phyloP scores from a whole-genome alignment of 768 basidiomycete genomes.

The Xerocomellus intermedius region DNA sequence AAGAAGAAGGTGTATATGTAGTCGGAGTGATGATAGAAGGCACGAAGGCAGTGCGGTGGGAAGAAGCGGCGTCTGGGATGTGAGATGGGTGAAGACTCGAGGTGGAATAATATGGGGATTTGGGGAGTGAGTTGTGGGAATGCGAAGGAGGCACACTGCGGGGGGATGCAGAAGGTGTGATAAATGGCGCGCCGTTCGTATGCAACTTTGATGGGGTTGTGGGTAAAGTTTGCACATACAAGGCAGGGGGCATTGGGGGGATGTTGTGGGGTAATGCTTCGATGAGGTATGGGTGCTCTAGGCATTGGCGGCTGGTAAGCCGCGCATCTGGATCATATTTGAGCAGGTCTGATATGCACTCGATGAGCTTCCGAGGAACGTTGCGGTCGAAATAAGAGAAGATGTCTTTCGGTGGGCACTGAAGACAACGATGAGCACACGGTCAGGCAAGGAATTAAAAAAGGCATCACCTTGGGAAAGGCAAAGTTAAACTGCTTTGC shows the following conservation, averaged over 20 bases:
- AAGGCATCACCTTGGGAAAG: slow-evolving; percentile 73
- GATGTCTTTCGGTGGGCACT: slow-evolving; percentile 68
- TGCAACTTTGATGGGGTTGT: slow-evolving; percentile 38
- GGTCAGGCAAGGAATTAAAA: background rate
- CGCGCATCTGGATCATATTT: slow-evolving; percentile 89
- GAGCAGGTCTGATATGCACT: slow-evolving; percentile 89
- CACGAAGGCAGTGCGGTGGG: slow-evolving; percentile 55
- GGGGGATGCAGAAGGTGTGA: slow-evolving; percentile 41
- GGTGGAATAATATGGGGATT: slow-evolving; percentile 38
- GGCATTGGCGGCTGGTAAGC: slow-evolving; percentile 81
- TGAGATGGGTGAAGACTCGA: slow-evolving; percentile 38
- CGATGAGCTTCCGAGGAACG: slow-evolving; percentile 77
- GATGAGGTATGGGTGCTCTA: slow-evolving; percentile 85
- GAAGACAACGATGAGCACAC: slow-evolving; percentile 11
- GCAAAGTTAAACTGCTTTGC: slow-evolving; percentile 81
- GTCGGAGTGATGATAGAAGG: slow-evolving; percentile 36
- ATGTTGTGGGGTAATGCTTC: slow-evolving; percentile 71
- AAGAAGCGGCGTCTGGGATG: slow-evolving; percentile 48
- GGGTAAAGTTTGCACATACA: slow-evolving; percentile 42
- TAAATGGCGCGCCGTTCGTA: slow-evolving; percentile 36
- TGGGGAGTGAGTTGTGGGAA: slow-evolving; percentile 43
- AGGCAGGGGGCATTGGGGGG: slow-evolving; percentile 58
- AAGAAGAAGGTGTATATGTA: slow-evolving; percentile 30
- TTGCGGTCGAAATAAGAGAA: slow-evolving; percentile 73
- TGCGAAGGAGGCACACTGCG: slow-evolving; percentile 49